Evolutionary conservation across 2,329 filamentous ascomycete genomes (phyloP).

Genomic region (Zalaria obscura): DNA sequence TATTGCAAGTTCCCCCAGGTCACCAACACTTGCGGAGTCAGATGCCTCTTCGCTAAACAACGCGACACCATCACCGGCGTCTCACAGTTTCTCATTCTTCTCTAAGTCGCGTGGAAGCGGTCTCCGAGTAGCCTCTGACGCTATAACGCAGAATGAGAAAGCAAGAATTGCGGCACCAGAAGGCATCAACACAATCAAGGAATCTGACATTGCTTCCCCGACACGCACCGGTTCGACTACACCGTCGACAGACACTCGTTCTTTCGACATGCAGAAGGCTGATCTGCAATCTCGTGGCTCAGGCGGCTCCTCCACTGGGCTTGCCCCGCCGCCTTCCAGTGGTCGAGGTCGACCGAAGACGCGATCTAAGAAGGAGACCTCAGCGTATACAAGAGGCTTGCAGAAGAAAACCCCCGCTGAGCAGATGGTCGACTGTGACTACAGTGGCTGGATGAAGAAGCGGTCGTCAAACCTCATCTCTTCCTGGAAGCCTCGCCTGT

Average conservation of each 20-base stretch:
- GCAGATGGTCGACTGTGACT: conserved; percentile 76
- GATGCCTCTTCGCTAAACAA: conserved; percentile 34
- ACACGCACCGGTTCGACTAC: conserved; percentile 63
- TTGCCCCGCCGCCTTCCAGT: conserved; percentile 15
- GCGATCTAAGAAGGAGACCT: conserved; percentile 76
- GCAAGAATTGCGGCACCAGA: conserved; percentile 18
- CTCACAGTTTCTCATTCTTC: conserved; percentile 20
- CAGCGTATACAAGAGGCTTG: conserved; percentile 79
- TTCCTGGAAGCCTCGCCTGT: conserved; percentile 94
- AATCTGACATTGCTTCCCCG: conserved; percentile 43
- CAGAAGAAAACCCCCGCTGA: conserved; percentile 69
- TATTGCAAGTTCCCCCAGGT: conserved; percentile 7
- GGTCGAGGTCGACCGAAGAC: conserved; percentile 14
- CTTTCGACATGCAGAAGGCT: conserved; percentile 19
- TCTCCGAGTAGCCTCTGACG: conserved; percentile 75
- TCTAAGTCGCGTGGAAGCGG: conserved; percentile 43
- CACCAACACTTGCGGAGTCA: conserved; percentile 20
- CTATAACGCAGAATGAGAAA: conserved; percentile 41
- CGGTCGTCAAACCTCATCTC: conserved; percentile 92
- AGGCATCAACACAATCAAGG: conserved; percentile 27
- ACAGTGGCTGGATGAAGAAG: conserved; percentile 99
- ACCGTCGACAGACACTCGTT: conserved; percentile 40
- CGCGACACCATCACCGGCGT: conserved; percentile 28
- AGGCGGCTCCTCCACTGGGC: conserved; percentile 25
- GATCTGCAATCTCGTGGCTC: conserved; percentile 25